Evolutionary conservation across 139 green algal genomes (phyloP), one percentile per base, ranked within the genome.

Genomic region (Gonium pectorale): DNA sequence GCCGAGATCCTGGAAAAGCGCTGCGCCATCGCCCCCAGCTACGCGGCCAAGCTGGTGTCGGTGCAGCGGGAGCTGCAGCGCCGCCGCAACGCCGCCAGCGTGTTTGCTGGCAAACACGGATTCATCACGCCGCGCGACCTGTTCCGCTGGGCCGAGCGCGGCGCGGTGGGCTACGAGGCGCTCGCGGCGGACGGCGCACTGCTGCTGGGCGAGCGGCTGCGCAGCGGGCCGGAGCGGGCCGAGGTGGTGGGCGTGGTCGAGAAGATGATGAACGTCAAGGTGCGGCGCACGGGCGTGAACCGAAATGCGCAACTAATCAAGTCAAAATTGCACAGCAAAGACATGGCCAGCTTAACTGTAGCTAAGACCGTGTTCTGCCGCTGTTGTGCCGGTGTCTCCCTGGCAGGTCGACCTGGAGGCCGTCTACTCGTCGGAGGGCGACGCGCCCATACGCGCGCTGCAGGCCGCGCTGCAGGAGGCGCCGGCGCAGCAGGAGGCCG

Each of bases 61-160:
- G 95, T 97, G 43, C 97, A 98, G 95, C 92, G 94, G 17, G 96
- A 98, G 90, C 92, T 99, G 85, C 95, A 99, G 87, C 92, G 96
- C 15, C 85, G 88, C 2, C 91, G 98, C 17, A 92, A 92, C 86
- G 86, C 80, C 29, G 91, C 86, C 73, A 96, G 96, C 70, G 91
- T 95, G n/a, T 98, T 98, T 93, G 94, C 94, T 7, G 98, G 98
- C 33, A 94, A 97, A 69, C 95, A 98, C 74, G 97, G 97, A 44
- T 98, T 98, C 87, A 99, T 99, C 88, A 99, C 98, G 8, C 94
- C 96, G 1, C 89, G 98, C 2, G 96, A 99, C 91, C 92, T 99
- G 60, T 99, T 99, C 90, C 94, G 96, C 40, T 96, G 91, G 87
- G 97, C 97, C 26, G 93, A 95, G 44, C 91, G 97, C 1, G 89